Base-by-base conservation (phyloP, 495 filamentous ascomycete species). In the Wilcoxina mikolae region DNA sequence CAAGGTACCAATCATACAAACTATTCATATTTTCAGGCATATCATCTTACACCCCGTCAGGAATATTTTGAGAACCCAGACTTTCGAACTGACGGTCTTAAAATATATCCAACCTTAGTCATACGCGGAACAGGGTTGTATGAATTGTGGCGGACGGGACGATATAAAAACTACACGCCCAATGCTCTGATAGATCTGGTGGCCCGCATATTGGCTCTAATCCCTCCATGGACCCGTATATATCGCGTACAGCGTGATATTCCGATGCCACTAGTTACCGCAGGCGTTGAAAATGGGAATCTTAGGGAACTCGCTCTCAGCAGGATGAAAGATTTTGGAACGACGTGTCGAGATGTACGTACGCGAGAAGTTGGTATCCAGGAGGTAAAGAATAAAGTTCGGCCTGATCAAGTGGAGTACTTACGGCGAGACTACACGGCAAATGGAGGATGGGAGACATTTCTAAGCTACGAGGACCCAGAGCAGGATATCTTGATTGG, bases 221-320 rank as follows among this genome's bases (percentile, higher is more conserved):
- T 98, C 0, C 91, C 91, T 2, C 91, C 91, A 22, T 98, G 91
- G 91, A 98, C 91, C 7, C 81, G 91, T 58, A 98, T 98, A 68
- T 98, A 98, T 71, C 85, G 91, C 39, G 93, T 98, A 10, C 91
- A 98, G 69, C 82, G 91, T 61, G 91, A 98, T 70, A 98, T 98
- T 54, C 91, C 91, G 22, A 98, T 98, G 91, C 91, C 91, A 0
- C 76, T 98, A 3, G 93, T 98, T 31, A 95, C 91, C 0, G 85
- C 88, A 0, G 91, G 91, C 39, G 91, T 98, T 7, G 91, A 98
- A 72, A 98, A 98, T 64, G 91, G 91, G 44, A 98, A 98, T 64
- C 74, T 98, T 49, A 82, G 91, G 54, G 91, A 98, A 63, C 74
- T 98, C 10, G 88, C 91, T 1, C 71, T 98, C 58, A 84, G 85